phyloP scores from a whole-genome alignment of 2,329 filamentous ascomycete species.

The Curvularia lunata region DNA sequence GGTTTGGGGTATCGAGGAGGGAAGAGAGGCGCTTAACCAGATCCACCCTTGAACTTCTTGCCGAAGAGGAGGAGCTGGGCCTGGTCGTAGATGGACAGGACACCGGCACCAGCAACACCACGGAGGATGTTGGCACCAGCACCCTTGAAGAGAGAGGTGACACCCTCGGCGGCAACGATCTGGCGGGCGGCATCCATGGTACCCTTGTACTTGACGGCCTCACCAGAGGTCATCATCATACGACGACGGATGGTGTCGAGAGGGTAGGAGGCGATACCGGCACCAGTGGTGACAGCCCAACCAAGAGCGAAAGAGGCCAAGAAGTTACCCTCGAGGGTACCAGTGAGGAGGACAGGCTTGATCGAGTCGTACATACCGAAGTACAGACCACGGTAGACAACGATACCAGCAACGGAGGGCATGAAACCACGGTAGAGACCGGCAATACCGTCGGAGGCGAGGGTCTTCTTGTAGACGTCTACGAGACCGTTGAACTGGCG shows the following conservation, averaged over 20 bases:
- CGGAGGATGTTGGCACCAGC: constrained; percentile 99
- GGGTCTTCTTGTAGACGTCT: constrained; percentile 99
- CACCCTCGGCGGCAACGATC: constrained; percentile 94
- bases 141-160: constrained; percentile 99
- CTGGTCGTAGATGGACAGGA: constrained; percentile 99
- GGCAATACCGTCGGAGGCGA: constrained; percentile 96
- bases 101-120: constrained; percentile 99
- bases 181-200: constrained; percentile 94
- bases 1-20: constrained; percentile 45
- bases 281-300: constrained; percentile 99
- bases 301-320: constrained; percentile 98
- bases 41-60: constrained; percentile 89
- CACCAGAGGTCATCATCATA: constrained; percentile 99
- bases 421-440: constrained; percentile 99
- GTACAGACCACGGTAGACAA: constrained; percentile 99
- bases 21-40: constrained; percentile 50
- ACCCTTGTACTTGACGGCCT: constrained; percentile 99
- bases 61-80: constrained; percentile 99
- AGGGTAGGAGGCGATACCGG: constrained; percentile 99
- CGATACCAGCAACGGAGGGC: constrained; percentile 97
- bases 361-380: constrained; percentile 99
- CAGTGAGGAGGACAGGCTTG: constrained; percentile 97
- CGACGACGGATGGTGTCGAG: constrained; percentile 99
- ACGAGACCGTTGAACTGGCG: constrained; percentile 99
- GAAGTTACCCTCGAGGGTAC: constrained; percentile 96